Evolutionary conservation across 257 asterid genomes (phyloP), one percentile per base, ranked within the genome.

Genomic region (Gynochthodes officinalis): DNA sequence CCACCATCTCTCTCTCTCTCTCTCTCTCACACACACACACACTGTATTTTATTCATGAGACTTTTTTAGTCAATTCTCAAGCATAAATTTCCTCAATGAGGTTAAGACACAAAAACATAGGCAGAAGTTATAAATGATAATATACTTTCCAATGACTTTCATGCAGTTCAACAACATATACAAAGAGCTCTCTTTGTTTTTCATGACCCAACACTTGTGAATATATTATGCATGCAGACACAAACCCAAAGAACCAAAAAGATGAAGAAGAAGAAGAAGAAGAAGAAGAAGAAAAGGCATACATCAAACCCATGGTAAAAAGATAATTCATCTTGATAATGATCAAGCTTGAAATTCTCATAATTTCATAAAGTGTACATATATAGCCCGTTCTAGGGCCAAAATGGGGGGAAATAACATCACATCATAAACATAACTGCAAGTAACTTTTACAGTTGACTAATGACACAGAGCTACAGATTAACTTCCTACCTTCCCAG

Each of bases 241-340:
- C 13, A 62, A 59, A 16, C 18, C 40, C 53, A 28, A 23, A 23
- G 19, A 2, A 44, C 25, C 9, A 27, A 39, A 42, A 55, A 46
- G n/a, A n/a, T n/a, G n/a, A 55, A 25, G 62, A 55, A 28, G 7
- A 23, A 55, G 16, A 1, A 55, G 5, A 23, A 0, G 33, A n/a
- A n/a, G n/a, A 55, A 25, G 62, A 55, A 28, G 7, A 23, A 55
- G 16, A 1, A 55, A n/a, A 23, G 0, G 33, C 61, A 55, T 25
- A 58, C 64, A 58, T 16, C 64, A 58, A 58, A 58, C 64, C 30
- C 64, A n/a, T 59, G 64, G 42, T 59, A 23, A 57, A n/a, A 23
- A n/a, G 12, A 54, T 54, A 30, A n/a, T n/a, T 57, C 27, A 32
- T n/a, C n/a, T 57, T 58, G 1, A 28, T 27, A 27, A 25, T 28